These are phyloP conservation scores for Aureobasidium uvarum DNA, from an alignment of 2,329 filamentous ascomycete species.

Conservation along the genomic window DNA sequence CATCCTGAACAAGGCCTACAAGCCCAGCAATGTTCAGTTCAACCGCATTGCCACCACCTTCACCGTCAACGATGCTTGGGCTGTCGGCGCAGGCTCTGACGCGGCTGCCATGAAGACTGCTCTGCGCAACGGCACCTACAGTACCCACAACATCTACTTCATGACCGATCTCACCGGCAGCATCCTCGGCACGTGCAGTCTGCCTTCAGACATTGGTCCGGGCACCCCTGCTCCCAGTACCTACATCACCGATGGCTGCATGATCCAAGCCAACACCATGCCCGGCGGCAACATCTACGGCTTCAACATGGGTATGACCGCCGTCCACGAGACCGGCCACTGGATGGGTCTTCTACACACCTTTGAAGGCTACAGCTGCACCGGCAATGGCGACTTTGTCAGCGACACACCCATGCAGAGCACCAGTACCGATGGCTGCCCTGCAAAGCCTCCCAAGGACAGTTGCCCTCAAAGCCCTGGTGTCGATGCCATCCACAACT, in stretches of 20 bases:
- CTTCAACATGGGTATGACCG: conserved; percentile 51
- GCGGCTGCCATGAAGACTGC: conserved; percentile 54
- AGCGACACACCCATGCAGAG: conserved; percentile 46
- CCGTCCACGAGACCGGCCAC: conserved; percentile 51
- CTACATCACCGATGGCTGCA: conserved; percentile 57
- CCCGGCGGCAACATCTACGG: conserved; percentile 50
- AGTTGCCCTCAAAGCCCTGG: conserved; percentile 50
- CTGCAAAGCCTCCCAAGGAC: conserved; percentile 48
- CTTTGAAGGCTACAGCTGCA: conserved; percentile 49
- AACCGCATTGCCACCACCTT: conserved; percentile 50
- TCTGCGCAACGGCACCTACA: conserved; percentile 55
- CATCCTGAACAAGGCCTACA: conserved; percentile 47
- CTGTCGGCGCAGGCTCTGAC: conserved; percentile 47
- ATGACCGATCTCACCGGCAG: conserved; percentile 52
- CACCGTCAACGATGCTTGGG: conserved; percentile 56
- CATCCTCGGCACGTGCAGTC: conserved; percentile 56
- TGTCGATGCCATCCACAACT: conserved; percentile 56
- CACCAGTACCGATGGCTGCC: conserved; percentile 56
- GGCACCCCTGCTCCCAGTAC: conserved; percentile 40
- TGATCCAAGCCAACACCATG: conserved; percentile 58
- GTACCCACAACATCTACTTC: conserved; percentile 59
- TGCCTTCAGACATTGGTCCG: conserved; percentile 45
- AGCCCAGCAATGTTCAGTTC: conserved; percentile 54
- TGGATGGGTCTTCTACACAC: conserved; percentile 50
- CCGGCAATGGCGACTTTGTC: conserved; percentile 47